A percentile compares a stretch with the other conserved stretches of the same genome.
Evolutionary conservation across 352 stramenopile species (phyloP).

Genomic region (Phytophthora litchii): DNA sequence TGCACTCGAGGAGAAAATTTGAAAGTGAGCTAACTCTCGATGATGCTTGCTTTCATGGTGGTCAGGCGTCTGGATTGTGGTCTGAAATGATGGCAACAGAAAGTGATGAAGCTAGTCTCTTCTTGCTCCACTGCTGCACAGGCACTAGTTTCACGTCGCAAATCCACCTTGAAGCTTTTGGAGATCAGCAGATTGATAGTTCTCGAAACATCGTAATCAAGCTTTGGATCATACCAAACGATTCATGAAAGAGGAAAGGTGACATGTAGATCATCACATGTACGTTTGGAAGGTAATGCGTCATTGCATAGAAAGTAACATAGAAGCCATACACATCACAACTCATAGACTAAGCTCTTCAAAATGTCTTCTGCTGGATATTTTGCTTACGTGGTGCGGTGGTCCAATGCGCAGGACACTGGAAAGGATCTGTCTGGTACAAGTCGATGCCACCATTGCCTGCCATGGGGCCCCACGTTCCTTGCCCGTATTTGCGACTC

Average conservation of each 20-base stretch:
- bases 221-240: no score
- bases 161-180: no score
- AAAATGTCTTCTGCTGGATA: no score
- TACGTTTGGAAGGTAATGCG: no score
- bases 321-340: no score
- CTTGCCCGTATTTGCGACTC: conserved; percentile 2
- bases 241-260: no score
- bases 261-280: no score
- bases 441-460: conserved; percentile 13
- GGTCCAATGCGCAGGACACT: conserved; percentile 19
- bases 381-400: conserved; percentile 10
- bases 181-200: no score
- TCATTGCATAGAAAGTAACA: no score
- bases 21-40: conserved; percentile 28
- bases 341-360: no score
- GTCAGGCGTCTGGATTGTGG: conserved; percentile 2
- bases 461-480: conserved; percentile 17
- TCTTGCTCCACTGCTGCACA: conserved; percentile 1
- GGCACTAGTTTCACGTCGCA: no score
- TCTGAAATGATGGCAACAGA: conserved; percentile 20
- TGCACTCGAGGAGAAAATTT: neutral
- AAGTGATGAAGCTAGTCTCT: conserved; percentile 19
- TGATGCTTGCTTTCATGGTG: conserved; percentile 7
- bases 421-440: conserved; percentile 25
- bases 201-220: no score